A percentile compares a stretch with the other conserved stretches of the same genome.
phyloP scores from a whole-genome alignment of 768 basidiomycete species.

The Macrolepiota albuminosa region DNA sequence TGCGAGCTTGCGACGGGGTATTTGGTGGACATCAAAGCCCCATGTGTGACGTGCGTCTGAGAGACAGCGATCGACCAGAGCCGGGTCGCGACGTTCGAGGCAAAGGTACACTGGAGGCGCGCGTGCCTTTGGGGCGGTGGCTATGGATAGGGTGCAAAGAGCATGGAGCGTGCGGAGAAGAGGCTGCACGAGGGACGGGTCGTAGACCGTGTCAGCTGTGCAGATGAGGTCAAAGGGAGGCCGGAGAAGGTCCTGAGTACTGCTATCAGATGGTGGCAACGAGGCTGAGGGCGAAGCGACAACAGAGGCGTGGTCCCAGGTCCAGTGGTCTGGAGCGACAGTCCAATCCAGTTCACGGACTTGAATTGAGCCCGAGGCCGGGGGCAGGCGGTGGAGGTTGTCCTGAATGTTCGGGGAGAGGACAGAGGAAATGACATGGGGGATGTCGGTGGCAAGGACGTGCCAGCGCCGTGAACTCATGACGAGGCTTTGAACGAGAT shows the following conservation, averaged over 20 bases:
- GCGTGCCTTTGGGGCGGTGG: constrained; percentile 21
- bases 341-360: constrained; percentile 72
- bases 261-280: constrained; percentile 1
- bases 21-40: constrained; percentile 53
- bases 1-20: constrained; percentile 53
- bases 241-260: constrained; percentile 21
- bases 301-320: constrained; percentile 40
- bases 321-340: constrained; percentile 48
- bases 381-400: constrained; percentile 32
- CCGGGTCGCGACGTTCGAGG: constrained; percentile 75
- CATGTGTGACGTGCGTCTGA: constrained; percentile 48
- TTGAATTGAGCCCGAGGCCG: constrained; percentile 42
- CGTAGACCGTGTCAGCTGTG: constrained; percentile 82
- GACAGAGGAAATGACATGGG: constrained; percentile 57
- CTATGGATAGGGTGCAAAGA: constrained; percentile 37
- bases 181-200: constrained; percentile 53
- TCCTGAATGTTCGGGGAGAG: constrained; percentile 55
- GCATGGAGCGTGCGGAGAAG: constrained; percentile 64
- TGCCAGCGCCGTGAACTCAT: constrained; percentile 68
- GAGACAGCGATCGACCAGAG: constrained; percentile 55
- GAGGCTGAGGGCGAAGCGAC: constrained; percentile 27
- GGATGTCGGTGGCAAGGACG: constrained; percentile 73
- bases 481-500: constrained; percentile 41
- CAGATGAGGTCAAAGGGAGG: constrained; percentile 75
- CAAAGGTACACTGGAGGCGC: constrained; percentile 55